These are phyloP conservation scores for Arabidopsis arenosa DNA, from an alignment of 345 rosid species.

Conservation along the genomic window DNA sequence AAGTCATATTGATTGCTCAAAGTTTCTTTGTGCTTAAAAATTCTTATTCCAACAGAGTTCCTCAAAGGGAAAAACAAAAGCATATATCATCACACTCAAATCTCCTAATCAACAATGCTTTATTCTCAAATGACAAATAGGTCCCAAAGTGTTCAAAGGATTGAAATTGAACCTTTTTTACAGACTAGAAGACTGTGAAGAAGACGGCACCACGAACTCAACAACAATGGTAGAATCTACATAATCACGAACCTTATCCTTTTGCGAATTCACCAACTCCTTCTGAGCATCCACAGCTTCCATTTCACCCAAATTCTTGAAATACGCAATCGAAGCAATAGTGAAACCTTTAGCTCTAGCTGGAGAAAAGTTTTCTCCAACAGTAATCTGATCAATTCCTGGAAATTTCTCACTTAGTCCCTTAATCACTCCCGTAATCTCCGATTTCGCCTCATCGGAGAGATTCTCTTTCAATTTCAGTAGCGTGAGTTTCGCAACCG, in stretches of 20 bases:
- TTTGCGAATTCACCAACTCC: conserved; percentile 51
- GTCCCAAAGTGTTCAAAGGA: background rate
- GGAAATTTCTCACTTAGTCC: conserved; percentile 49
- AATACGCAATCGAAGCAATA: conserved; percentile 73
- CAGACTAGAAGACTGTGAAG: conserved; percentile 21
- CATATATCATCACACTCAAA: background rate
- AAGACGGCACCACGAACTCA: conserved; percentile 64
- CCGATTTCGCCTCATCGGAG: conserved; percentile 53
- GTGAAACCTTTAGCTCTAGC: conserved; percentile 81
- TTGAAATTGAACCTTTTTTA: background rate
- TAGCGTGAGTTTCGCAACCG: conserved; percentile 61
- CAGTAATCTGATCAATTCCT: conserved; percentile 56
- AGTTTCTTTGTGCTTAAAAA: background rate
- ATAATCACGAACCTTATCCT: conserved; percentile 63
- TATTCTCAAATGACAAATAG: background rate
- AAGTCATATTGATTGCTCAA: background rate
- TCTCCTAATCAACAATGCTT: background rate
- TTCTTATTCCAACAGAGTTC: background rate
- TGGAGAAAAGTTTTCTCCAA: conserved; percentile 87
- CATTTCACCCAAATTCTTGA: conserved; percentile 58
- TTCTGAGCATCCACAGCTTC: conserved; percentile 50
- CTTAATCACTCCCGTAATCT: conserved; percentile 55
- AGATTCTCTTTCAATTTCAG: conserved; percentile 64
- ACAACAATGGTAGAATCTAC: conserved; percentile 67
- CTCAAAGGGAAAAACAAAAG: background rate